A percentile compares a stretch with the other conserved stretches of the same genome.
phyloP scores from a whole-genome alignment of 1,139 yeast species.

The Komagataea norvegica region DNA sequence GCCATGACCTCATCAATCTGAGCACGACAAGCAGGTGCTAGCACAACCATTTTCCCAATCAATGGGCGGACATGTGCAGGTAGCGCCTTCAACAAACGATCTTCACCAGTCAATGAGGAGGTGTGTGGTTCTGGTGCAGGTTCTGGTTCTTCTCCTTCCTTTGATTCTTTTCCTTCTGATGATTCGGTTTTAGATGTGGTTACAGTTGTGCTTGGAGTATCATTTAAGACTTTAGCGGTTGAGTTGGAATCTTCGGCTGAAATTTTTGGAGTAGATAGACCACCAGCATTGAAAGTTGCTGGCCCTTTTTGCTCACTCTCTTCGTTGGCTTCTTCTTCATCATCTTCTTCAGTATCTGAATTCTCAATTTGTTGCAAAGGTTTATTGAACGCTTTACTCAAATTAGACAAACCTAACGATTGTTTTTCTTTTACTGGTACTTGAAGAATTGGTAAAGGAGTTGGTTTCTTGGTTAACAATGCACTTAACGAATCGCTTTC shows the following conservation, averaged over 20 bases:
- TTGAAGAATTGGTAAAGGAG: conserved; percentile 28
- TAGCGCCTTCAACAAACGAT: conserved; percentile 60
- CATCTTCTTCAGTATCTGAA: conserved; percentile 1
- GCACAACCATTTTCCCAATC: conserved; percentile 68
- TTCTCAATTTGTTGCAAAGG: conserved; percentile 27
- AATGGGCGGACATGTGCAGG: conserved; percentile 65
- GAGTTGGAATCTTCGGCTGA: conserved; percentile 9
- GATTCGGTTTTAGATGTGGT: conserved; percentile 20
- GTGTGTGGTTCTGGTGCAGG: conserved; percentile 18
- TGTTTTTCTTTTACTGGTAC: conserved; percentile 5
- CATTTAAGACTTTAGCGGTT: conserved; percentile 10
- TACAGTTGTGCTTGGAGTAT: conserved; percentile 3
- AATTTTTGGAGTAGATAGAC: conserved; percentile 7
- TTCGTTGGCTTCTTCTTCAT: conserved; percentile 8
- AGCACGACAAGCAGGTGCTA: conserved; percentile 86
- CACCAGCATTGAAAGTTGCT: conserved; percentile 5
- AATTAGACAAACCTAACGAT: conserved; percentile 22
- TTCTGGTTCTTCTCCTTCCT: conserved; percentile 1
- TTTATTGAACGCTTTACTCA: conserved; percentile 31
- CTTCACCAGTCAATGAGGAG: conserved; percentile 58
- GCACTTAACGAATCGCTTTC: conserved; percentile 38
- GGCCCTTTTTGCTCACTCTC: conserved; percentile 1
- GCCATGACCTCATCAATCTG: conserved; percentile 76
- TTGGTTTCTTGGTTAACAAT: conserved; percentile 35
- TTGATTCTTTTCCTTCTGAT: conserved; percentile 4